These are phyloP conservation scores for Phytopythium montanum DNA, from an alignment of 352 stramenopile genomes.

Conservation along the genomic window DNA sequence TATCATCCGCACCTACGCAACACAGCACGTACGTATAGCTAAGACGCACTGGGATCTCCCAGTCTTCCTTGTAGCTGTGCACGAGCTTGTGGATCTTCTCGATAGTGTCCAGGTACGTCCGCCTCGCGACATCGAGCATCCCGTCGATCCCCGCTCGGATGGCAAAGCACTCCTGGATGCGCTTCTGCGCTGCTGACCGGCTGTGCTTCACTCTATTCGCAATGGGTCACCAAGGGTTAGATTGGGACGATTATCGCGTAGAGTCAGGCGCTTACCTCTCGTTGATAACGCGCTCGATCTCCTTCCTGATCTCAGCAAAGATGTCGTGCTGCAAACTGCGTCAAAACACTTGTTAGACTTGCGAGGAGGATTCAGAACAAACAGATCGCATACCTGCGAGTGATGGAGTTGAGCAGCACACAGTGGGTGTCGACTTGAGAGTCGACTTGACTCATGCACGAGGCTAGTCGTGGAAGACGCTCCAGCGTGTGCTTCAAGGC, in stretches of 20 bases:
- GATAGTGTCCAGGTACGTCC: conserved; percentile 81
- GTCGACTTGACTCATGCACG: conserved; percentile 38
- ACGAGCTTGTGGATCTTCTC: conserved; percentile 79
- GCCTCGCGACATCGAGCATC: conserved; percentile 80
- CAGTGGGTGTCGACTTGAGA: conserved; percentile 31
- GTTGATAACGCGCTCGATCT: conserved; percentile 77
- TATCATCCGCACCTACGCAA: neutral
- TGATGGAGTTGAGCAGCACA: conserved; percentile 59
- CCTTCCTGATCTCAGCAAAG: conserved; percentile 44
- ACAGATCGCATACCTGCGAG: conserved; percentile 33
- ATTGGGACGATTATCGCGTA: neutral
- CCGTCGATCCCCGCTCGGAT: conserved; percentile 76
- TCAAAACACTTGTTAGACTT: neutral
- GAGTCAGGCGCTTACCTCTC: conserved; percentile 35
- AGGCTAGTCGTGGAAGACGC: conserved; percentile 46
- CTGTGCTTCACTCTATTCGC: conserved; percentile 52
- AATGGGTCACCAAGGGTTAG: neutral
- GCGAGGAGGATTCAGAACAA: conserved; percentile 10
- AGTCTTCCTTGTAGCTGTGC: conserved; percentile 69
- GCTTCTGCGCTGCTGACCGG: conserved; percentile 67
- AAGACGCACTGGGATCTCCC: conserved; percentile 59
- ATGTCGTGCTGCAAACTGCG: conserved; percentile 48
- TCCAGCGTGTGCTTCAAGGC: conserved; percentile 83
- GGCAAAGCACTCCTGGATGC: conserved; percentile 85
- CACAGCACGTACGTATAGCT: conserved; percentile 65